A percentile compares a stretch with the other conserved stretches of the same genome.
Conservation (phyloP, 208 protist species). For the Balamuthia mandrillaris region DNA sequence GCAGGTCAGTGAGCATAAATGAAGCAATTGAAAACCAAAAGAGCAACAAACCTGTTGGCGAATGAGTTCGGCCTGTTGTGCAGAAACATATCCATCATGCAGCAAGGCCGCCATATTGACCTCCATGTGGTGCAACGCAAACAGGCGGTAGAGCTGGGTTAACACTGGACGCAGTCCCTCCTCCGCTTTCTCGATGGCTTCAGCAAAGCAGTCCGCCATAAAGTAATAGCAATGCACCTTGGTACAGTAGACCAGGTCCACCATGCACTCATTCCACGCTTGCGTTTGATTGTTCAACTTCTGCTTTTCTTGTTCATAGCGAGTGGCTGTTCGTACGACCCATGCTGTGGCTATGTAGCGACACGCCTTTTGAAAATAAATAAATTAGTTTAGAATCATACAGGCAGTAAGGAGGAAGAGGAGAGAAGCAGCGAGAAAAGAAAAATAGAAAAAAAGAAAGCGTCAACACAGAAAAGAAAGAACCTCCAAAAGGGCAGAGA, state of each 20-base stretch:
- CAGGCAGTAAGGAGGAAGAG: too few species aligned
- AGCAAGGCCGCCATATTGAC: not conserved
- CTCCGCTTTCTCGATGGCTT: too few species aligned
- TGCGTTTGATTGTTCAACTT: conserved; percentile 17
- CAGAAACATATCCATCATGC: not conserved
- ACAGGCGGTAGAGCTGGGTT: conserved; percentile 1
- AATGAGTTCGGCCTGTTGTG: conserved; percentile 16
- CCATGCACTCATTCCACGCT: conserved; percentile 14
- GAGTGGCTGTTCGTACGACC: too few species aligned
- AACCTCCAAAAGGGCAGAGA: too few species aligned
- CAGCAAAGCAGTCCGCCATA: too few species aligned
- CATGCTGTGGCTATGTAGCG: not conserved
- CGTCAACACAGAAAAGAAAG: too few species aligned
- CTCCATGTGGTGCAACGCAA: not conserved
- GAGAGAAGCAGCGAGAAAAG: too few species aligned
- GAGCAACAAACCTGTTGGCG: not conserved
- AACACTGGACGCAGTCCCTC: too few species aligned
- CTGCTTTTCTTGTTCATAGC: too few species aligned
- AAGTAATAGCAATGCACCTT: not conserved
- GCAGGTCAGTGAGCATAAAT: not conserved
- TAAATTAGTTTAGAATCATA: too few species aligned
- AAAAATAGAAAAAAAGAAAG: too few species aligned
- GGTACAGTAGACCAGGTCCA: conserved; percentile 3
- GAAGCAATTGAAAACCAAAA: not conserved
- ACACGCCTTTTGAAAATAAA: too few species aligned